These are phyloP conservation scores for Rosa multiflora DNA, from an alignment of 306 rosid species.

Conservation along the genomic window DNA sequence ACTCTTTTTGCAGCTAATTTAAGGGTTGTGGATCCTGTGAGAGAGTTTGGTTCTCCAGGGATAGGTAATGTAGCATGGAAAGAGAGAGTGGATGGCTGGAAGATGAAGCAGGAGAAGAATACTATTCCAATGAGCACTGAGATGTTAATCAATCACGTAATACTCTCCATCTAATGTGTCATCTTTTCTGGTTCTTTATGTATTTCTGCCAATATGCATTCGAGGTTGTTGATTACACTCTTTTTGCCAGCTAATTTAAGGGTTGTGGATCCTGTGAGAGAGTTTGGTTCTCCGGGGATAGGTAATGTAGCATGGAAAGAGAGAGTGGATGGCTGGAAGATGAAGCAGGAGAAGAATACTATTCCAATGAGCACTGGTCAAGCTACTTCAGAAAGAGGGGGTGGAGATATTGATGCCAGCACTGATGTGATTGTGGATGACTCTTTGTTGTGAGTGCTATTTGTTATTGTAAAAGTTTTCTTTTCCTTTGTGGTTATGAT, in stretches of 20 bases:
- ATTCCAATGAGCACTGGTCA: constrained; percentile 89
- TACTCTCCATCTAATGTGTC: constrained; percentile 11
- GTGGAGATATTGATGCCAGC: constrained; percentile 89
- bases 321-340: constrained; percentile 99
- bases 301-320: constrained; percentile 99
- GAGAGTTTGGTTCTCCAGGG: constrained; percentile 57
- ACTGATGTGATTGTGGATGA: constrained; percentile 89
- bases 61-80: constrained; percentile 97
- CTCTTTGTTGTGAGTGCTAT: constrained; percentile 66
- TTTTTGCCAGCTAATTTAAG: constrained; percentile 50
- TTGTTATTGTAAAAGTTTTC: not conserved
- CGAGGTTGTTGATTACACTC: constrained; percentile 22
- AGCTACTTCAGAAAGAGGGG: constrained; percentile 92
- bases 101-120: constrained; percentile 94
- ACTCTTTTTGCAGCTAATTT: constrained; percentile 58
- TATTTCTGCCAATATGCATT: constrained; percentile 29
- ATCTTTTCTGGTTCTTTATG: constrained; percentile 13
- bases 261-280: constrained; percentile 61
- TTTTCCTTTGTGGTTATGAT: not conserved
- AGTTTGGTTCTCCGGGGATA: constrained; percentile 54
- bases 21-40: constrained; percentile 64
- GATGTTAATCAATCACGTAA: constrained; percentile 82
- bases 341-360: constrained; percentile 87
- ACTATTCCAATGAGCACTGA: constrained; percentile 78
- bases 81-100: constrained; percentile 99